A percentile compares a stretch with the other conserved stretches of the same genome.
Evolutionary conservation across 345 rosid genomes (phyloP).

Genomic region (Citrus sinensis): DVS_A1.0 CM039168.1:1675001-1675500

Average conservation of each 20-base stretch:
- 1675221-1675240: background rate
- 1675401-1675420: slow-evolving; percentile 99
- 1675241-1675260: background rate
- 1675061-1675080: background rate
- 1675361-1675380: background rate
- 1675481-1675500: slow-evolving; percentile 97
- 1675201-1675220: background rate
- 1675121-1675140: background rate
- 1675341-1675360: background rate
- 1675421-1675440: slow-evolving; percentile 98
- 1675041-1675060: background rate
- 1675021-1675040: background rate
- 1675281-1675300: background rate
- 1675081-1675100: background rate
- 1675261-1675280: background rate
- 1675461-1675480: slow-evolving; percentile 99
- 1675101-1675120: background rate
- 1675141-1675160: background rate
- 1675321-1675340: slow-evolving; percentile 3
- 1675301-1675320: background rate
- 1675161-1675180: background rate
- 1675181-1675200: background rate
- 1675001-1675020: background rate
- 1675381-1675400: slow-evolving; percentile 19
- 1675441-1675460: slow-evolving; percentile 87